phyloP scores from a whole-genome alignment of 306 rosid genomes.

The Cucumis melo region DNA sequence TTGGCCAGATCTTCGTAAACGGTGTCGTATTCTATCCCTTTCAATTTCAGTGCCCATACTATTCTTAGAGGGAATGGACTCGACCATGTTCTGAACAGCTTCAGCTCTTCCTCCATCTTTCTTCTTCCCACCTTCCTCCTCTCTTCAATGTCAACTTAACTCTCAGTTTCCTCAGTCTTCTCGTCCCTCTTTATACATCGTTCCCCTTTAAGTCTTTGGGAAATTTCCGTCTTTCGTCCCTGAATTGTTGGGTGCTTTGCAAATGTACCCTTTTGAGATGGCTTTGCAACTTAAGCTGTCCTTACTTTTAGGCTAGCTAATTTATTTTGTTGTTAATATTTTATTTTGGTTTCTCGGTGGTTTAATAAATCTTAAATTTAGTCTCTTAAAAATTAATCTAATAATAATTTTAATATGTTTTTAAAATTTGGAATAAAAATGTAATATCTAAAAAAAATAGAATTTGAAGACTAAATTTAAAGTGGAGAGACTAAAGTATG shows the following conservation, averaged over 20 bases:
- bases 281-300: too few relatives aligned
- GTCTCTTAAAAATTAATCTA: too few relatives aligned
- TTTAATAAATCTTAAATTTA: too few relatives aligned
- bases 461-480: too few relatives aligned
- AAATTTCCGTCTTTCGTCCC: neutral
- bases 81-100: conserved; percentile 21
- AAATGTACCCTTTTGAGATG: neutral
- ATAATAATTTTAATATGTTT: too few relatives aligned
- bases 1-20: conserved; percentile 22
- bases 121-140: neutral
- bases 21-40: conserved; percentile 16
- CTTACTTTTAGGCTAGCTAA: too few relatives aligned
- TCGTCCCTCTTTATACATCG: neutral
- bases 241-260: neutral
- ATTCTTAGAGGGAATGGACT: conserved; percentile 16
- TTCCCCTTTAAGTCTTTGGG: neutral
- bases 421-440: too few relatives aligned
- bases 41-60: conserved; percentile 25
- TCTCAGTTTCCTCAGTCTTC: neutral
- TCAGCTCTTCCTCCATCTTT: conserved; percentile 12
- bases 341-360: too few relatives aligned
- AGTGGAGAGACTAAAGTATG: too few relatives aligned
- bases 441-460: too few relatives aligned
- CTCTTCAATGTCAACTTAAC: neutral
- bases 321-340: too few relatives aligned